Evolutionary conservation across 768 basidiomycete species (phyloP).

Genomic region (Naganishia vaughanmartiniae): DNA sequence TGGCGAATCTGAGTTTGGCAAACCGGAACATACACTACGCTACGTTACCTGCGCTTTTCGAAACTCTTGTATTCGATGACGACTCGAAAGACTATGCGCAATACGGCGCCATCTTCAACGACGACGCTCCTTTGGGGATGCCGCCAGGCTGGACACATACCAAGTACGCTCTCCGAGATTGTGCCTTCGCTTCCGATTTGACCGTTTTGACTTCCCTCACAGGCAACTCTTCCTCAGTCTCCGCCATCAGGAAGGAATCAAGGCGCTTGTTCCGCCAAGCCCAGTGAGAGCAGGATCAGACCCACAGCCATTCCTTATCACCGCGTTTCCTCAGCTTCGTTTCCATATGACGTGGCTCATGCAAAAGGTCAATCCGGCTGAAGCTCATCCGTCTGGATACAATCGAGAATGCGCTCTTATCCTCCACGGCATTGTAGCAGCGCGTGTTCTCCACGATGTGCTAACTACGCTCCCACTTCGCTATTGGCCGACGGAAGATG

Average conservation of each 20-base stretch:
- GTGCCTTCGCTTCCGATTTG: background rate
- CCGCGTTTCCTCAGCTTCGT: slow-evolving; percentile 7
- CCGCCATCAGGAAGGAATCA: background rate
- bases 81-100: background rate
- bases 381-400: background rate
- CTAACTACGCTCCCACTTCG: slow-evolving; percentile 1
- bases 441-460: background rate
- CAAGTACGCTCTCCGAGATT: background rate
- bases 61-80: slow-evolving; percentile 8
- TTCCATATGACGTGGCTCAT: slow-evolving; percentile 8
- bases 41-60: background rate
- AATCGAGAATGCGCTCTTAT: slow-evolving; percentile 12
- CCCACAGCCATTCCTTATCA: background rate
- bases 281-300: background rate
- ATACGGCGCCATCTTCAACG: background rate
- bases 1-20: background rate
- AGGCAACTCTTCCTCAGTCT: slow-evolving; percentile 5
- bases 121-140: background rate
- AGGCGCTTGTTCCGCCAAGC: background rate
- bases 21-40: background rate
- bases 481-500: background rate
- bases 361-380: background rate
- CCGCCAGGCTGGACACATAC: background rate
- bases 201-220: background rate
- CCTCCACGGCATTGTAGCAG: background rate